Evolutionary conservation across 2,329 filamentous ascomycete genomes (phyloP), one percentile per base, ranked within the genome.

Genomic region (Arthrobotrys musiformis): DNA sequence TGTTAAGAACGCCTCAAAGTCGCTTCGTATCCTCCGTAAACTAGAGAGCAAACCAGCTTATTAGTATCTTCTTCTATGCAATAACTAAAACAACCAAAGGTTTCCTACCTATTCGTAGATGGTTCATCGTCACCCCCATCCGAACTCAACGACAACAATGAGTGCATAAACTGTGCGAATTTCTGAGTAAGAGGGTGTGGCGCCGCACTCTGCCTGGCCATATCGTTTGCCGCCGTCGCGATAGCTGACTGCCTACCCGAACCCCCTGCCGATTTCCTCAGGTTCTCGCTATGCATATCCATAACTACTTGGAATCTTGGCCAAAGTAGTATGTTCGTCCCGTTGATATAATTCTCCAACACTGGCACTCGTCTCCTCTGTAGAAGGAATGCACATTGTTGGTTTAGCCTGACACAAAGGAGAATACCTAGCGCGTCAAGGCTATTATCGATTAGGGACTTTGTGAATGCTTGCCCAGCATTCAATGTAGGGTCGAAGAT

Each of bases 61-160:
- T 72, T 42, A 72, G 46, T 19, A 54, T 7, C 40, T 42, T 42
- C 13, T 13, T 35, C 33, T 13, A 42, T 33, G 22, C 30, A 28
- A 19, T 17, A 33, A 40, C 26, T 13, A 9, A 61, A 28, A 17
- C 15, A 28, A 22, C 5, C 28, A 22, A 4, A n/a, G 17, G 19
- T 37, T 48, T 37, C 40, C 40, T 28, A 75, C 66, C 70, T 76
- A 52, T 92, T 90, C 0, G 90, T 90, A 1, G 98, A 92, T 0
- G 95, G 95, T 83, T 99, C 95, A 80, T 97, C 94, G 80, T 98
- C 95, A 1, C 93, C 93, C 0, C 93, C 93, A 80, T 97, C 94
- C n/a, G 90, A 89, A 81, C 93, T 96, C 48, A 99, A 87, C 0
- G 89, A 86, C 30, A 98, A 85, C 30, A 98, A 91, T 1, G 93